Evolutionary conservation across 2,329 filamentous ascomycete genomes (phyloP), one percentile per base, ranked within the genome.

Genomic region (Neonectria coccinea): DNA sequence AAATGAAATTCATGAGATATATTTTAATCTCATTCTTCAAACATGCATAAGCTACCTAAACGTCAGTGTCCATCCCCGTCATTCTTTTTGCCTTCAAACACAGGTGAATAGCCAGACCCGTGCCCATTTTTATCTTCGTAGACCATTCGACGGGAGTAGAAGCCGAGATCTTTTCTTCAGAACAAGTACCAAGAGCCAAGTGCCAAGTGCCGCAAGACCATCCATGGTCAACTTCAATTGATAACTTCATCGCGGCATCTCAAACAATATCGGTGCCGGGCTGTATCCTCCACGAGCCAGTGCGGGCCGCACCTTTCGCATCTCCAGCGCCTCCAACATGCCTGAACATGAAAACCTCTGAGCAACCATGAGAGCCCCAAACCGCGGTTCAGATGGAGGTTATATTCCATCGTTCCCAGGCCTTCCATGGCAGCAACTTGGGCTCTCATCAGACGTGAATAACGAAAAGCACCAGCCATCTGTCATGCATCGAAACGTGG

Each of bases 401-500:
- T 68, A 69, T 69, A 70, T 67, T 67, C 63, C 65, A 65, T 64
- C 68, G 61, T 71, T 64, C 64, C 65, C 69, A 66, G 66, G 66
- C 69, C 73, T 67, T 68, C 67, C 64, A 71, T 67, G 67, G 69
- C 70, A 68, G 65, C 56, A 67, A 70, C 62, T 68, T 67, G 70
- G 68, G 68, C 64, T 66, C 66, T 74, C 69, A 69, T 67, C 66
- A 73, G 74, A 76, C 70, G 72, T 66, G 68, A 74, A 75, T 79
- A 82, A 80, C 79, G 80, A 81, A 81, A 76, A 75, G 71, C 74
- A 72, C 68, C 71, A 80, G 81, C 80, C 80, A 79, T 81, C 78
- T 79, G 79, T 82, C 81, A 83, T 85, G 83, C 82, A 83, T 76
- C 77, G 78, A 81, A 79, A 81, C 79, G 75, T 82, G 80, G 79